Base-by-base conservation (phyloP, 2,329 filamentous ascomycete species). In the Calycina marina region DNA sequence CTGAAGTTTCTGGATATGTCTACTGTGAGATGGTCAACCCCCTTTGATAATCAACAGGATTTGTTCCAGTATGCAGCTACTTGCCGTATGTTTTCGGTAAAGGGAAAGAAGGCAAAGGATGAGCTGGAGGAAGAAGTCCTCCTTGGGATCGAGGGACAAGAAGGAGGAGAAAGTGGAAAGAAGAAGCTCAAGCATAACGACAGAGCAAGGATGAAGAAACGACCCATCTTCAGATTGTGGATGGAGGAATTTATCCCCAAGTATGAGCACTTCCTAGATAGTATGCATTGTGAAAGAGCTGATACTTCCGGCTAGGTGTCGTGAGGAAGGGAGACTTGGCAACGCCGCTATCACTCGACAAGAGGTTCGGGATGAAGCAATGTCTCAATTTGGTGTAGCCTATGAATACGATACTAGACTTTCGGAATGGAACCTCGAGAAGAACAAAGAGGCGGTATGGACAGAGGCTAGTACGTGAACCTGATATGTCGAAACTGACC, bases 1-100 rank as follows among this genome's bases (percentile, higher is more conserved):
- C 59, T 86, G 10, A 31, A 53, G 0, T 83, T 88, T 43, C 61
- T 85, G 0, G 73, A 71, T 0, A 55, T 88, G 11, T 57, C 69
- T 11, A 40, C 48, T 2, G 48, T 53, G 4, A 51, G 40, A 8
- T 82, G 69, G 60, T 55, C 62, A 13, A 44, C 52, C 9, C 67
- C 67, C 0, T 86, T 88, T 44, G 35, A 40, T 0, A 60, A 54
- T 1, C 54, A 63, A 3, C 48, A 69, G 0, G 66, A 65, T 1
- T 53, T 86, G 44, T 85, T 71, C 49, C 58, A 65, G 12, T 86
- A 77, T 58, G 61, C 65, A 1, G 56, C 65, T 2, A 53, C 51
- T 0, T 75, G 71, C 40, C 61, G 66, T 1, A 59, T 83, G 43
- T 77, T 83, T 47, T 62, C 57, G 31, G 55, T 64, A 1, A 47